Base-by-base conservation (phyloP, 2,329 filamentous ascomycete species). In the Dothideomycetidae sp. region DNA sequence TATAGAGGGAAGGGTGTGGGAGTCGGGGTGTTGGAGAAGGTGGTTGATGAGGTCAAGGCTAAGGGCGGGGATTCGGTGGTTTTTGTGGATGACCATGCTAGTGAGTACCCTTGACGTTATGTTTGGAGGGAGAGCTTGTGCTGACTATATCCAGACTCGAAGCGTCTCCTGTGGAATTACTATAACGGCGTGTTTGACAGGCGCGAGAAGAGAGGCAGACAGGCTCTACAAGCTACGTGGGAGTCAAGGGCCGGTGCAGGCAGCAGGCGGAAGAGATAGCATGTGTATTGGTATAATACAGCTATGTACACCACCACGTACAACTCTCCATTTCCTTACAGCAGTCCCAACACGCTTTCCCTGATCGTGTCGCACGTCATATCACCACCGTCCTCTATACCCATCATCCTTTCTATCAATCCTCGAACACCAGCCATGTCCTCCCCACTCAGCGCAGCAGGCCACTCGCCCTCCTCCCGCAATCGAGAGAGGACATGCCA, bases 81-180 rank as follows among this genome's bases (percentile, higher is more conserved):
- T 2, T 92, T 93, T 55, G 81, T 79, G 5, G 62, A 67, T 36
- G 73, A 81, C 46, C 84, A 93, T 63, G 83, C 81, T 31, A 84
- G 88, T 68, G 74, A 56, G 64, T 64, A 21, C 36, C 3, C 28
- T 21, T 30, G 12, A 12, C 14, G 2, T 36, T 3, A 10, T n/a
- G 10, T 29, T 3, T 31, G 5, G 16, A 12, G 12, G 3, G 5
- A 37, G 17, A 3, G 14, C 16, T 10, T 12, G 14, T 5, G 12
- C 28, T 39, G 31, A 32, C 30, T 12, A 28, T 12, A 4, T 31
- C 7, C 45, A 59, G 56, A 58, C 44, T 54, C 75, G 45, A 59
- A 60, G 42, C 68, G 71, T 54, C 54, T 83, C 3, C 56, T 84
- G 36, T 75, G 76, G 10, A 60, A 62, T 41, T 56, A 73, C 17